These are phyloP conservation scores for Rhodotorula babjevae DNA, from an alignment of 768 basidiomycete species.

Conservation along the genomic window DNA sequence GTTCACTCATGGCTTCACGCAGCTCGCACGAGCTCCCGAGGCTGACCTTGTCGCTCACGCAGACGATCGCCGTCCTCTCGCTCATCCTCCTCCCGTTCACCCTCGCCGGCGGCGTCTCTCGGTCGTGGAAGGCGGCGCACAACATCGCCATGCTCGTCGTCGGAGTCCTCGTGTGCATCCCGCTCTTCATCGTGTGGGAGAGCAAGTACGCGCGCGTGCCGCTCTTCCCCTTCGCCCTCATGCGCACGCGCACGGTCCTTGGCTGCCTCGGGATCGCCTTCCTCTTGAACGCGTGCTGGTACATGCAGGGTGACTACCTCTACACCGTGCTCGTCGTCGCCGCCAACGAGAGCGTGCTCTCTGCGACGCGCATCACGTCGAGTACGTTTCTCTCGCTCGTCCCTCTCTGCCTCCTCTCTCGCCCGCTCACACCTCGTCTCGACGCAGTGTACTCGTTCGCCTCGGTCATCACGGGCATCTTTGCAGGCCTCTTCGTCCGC, in stretches of 20 bases:
- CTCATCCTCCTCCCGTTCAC: slow-evolving; percentile 48
- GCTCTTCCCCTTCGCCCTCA: slow-evolving; percentile 21
- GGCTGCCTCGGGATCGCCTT: slow-evolving; percentile 45
- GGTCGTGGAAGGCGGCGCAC: slow-evolving; percentile 40
- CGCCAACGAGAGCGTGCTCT: slow-evolving; percentile 41
- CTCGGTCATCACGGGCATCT: slow-evolving; percentile 43
- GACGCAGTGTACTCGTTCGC: slow-evolving; percentile 43
- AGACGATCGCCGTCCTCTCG: slow-evolving; percentile 40
- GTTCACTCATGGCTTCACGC: no score
- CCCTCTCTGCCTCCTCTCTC: neutral
- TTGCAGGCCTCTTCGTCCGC: slow-evolving; percentile 44
- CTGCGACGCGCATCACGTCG: slow-evolving; percentile 43
- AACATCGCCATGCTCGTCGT: slow-evolving; percentile 46
- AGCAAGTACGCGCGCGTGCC: slow-evolving; percentile 32
- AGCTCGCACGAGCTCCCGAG: no score
- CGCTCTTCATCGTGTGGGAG: slow-evolving; percentile 44
- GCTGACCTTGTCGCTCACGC: no score
- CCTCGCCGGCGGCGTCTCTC: slow-evolving; percentile 42
- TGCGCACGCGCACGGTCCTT: slow-evolving; percentile 44
- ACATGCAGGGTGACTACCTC: slow-evolving; percentile 37
- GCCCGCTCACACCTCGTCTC: neutral
- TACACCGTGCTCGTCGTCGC: slow-evolving; percentile 45
- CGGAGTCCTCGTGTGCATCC: slow-evolving; percentile 42
- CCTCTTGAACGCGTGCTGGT: neutral
- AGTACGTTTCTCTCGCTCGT: neutral